These are phyloP conservation scores for Luffa aegyptiaca DNA, from an alignment of 306 rosid species.

Conservation along the genomic window DNA sequence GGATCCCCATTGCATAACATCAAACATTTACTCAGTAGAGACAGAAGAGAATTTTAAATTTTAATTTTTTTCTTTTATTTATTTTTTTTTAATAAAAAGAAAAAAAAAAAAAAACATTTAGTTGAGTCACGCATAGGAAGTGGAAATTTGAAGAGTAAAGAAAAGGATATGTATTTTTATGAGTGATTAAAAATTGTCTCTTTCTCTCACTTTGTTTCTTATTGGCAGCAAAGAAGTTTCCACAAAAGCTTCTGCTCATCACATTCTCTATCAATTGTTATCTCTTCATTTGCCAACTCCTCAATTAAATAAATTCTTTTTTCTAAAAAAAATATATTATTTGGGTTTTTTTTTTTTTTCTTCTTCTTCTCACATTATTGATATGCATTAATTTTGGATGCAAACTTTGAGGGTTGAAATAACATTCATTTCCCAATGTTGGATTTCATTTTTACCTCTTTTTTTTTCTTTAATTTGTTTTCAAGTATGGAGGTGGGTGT, in stretches of 20 bases:
- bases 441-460: not conserved
- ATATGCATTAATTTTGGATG: not conserved
- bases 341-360: not conserved
- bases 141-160: not conserved
- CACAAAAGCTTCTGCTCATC: not conserved
- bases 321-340: not conserved
- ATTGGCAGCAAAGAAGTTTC: not conserved
- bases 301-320: not conserved
- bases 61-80: not conserved
- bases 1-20: not conserved
- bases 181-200: not conserved
- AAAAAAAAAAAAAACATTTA: not conserved
- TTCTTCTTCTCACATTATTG: not conserved
- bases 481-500: not conserved
- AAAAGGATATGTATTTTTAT: too few species aligned
- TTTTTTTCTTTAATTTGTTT: not conserved
- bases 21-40: constrained; percentile 1
- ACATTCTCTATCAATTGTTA: not conserved
- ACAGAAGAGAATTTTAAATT: not conserved
- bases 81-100: too few species aligned
- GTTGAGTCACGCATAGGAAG: constrained; percentile 1
- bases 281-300: not conserved
- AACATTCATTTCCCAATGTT: not conserved
- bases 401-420: not conserved
- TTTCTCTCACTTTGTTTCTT: not conserved